Percentiles rank a stretch among this genome's conserved stretches.
Evolutionary conservation across 1,284 basidiomycete species (phyloP).

Genomic region (Cryptococcus sp.): DNA sequence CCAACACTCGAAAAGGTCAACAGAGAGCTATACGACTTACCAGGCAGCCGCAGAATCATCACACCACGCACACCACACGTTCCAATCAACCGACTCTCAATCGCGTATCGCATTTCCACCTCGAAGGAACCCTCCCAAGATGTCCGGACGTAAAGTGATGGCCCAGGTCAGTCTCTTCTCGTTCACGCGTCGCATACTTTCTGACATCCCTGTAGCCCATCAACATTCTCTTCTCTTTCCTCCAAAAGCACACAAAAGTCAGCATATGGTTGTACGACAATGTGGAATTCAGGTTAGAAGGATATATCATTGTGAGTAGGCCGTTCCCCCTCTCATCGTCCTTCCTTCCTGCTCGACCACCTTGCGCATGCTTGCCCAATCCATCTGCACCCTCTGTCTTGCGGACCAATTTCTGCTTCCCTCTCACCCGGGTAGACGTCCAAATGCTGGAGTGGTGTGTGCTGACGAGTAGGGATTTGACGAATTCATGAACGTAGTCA

Average conservation of each 20-base stretch:
- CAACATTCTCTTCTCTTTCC: slow-evolving; percentile 99
- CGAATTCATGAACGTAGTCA: slow-evolving; percentile 98
- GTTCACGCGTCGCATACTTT: no score
- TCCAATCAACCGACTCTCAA: no score
- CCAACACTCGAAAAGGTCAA: no score
- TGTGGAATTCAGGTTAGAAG: slow-evolving; percentile 93
- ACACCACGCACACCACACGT: no score
- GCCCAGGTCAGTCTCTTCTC: slow-evolving; percentile 69
- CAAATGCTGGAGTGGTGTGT: not conserved
- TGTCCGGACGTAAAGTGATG: slow-evolving; percentile 94
- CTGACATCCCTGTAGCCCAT: slow-evolving; percentile 44
- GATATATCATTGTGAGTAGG: slow-evolving; percentile 78
- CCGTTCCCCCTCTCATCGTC: no score
- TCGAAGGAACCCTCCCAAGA: slow-evolving; percentile 47
- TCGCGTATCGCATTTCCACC: no score
- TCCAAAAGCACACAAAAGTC: slow-evolving; percentile 78
- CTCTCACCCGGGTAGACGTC: not conserved
- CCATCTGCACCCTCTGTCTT: no score
- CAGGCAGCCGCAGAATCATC: no score
- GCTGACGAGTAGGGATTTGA: slow-evolving; percentile 75
- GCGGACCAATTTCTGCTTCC: no score
- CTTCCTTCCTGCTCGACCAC: not conserved
- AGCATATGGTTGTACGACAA: slow-evolving; percentile 98
- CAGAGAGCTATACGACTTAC: no score
- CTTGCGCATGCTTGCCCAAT: not conserved